Base-by-base conservation (phyloP, 192 early-diverging fungal genomes). In the Umbelopsis sp. region DNA sequence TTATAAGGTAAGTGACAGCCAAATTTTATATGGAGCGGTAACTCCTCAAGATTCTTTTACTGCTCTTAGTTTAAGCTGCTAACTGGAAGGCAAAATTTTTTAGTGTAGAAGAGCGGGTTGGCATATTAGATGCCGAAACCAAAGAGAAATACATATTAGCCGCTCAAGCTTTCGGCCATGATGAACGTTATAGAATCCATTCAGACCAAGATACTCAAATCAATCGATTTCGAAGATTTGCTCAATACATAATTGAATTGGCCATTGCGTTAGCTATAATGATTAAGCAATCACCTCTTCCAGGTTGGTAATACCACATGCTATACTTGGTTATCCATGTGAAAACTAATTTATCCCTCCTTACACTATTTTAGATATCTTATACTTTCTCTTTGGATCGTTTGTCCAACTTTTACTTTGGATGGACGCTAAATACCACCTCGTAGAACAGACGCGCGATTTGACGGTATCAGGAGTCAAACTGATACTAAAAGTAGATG, bases 261-360 rank as follows among this genome's bases (percentile, higher is more conserved):
- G 77, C 80, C 0, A 80, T 88, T 26, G 65, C 75, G 12, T 74
- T 77, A 53, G 86, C 86, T 0, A 82, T 88, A 47, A 68, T 81
- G 5, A 65, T 88, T 9, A 88, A 88, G 69, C 85, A 83, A 49
- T 86, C 84, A 4, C 86, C 86, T 31, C 76, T 88, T 36, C 86
- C 86, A 10, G 74, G 78, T 80, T 68, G 41, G 43, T 11, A 29
- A 47, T 26, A 65, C 43, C 36, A 53, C 54, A 24, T 43, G 49
- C 14, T 50, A 25, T 43, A 25, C 24, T 24, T 36, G 36, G 47
- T 49, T 11, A 17, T 49, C 3, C 21, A 66, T 66, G 22, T 47
- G 47, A 47, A 51, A 53, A 11, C 12, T 41, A 41, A 41, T 5
- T 41, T 41, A n/a, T 14, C 36, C 22, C 17, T 4, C 21, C 26